Evolutionary conservation across 768 basidiomycete genomes (phyloP).

Genomic region (Boletus patriciae): DNA sequence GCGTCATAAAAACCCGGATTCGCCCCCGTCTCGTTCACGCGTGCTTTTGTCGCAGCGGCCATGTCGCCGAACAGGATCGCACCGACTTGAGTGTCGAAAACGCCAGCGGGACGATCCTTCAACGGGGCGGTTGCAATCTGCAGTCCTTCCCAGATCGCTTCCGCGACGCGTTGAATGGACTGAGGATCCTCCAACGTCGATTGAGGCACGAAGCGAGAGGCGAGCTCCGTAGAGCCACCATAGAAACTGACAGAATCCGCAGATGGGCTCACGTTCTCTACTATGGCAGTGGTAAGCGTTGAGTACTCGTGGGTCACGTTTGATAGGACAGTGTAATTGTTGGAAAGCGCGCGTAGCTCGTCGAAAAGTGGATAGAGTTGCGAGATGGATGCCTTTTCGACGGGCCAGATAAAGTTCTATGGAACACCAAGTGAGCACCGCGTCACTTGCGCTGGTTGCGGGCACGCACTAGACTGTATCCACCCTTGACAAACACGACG

Average conservation of each 20-base stretch:
- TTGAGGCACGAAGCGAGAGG: constrained; percentile 19
- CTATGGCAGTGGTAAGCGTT: constrained; percentile 10
- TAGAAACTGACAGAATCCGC: constrained; percentile 9
- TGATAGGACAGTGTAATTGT: constrained; percentile 9
- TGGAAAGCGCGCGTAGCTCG: constrained; percentile 12
- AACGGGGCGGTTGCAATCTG: constrained; percentile 1
- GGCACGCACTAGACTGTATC: constrained; percentile 9
- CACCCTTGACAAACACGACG: not conserved
- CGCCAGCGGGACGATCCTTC: not conserved
- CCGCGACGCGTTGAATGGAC: constrained; percentile 8
- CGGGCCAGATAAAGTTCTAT: constrained; percentile 14
- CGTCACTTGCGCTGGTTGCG: too few relatives aligned
- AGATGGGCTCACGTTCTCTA: constrained; percentile 4
- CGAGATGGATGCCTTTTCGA: constrained; percentile 2
- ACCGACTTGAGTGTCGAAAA: not conserved
- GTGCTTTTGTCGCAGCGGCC: constrained; percentile 8
- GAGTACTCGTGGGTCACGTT: constrained; percentile 15
- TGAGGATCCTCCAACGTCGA: constrained; percentile 5
- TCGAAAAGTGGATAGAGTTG: constrained; percentile 15
- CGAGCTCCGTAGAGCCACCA: constrained; percentile 7
- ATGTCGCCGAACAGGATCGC: constrained; percentile 14
- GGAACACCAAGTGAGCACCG: not conserved
- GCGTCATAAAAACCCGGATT: constrained; percentile 22
- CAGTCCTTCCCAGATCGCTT: constrained; percentile 21
- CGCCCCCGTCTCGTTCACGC: constrained; percentile 15